Base-by-base conservation (phyloP, 176 grass and related monocot genomes). In the Oryza coarctata region DNA sequence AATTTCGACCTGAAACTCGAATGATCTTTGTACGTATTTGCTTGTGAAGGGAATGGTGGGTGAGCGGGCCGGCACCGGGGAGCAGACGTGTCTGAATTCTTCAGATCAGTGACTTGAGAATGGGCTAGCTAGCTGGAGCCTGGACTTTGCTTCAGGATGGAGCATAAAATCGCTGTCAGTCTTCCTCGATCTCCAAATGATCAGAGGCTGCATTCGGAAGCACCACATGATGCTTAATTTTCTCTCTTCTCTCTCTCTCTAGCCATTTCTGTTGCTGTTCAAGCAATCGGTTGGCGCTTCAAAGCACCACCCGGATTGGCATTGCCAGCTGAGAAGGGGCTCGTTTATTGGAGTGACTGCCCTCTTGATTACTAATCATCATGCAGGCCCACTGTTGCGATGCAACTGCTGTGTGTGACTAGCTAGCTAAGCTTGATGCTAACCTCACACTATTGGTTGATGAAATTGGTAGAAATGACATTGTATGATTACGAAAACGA, bases 291-390 rank as follows among this genome's bases (percentile, higher is more conserved):
- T 79, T 90, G 84, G 84, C 68, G 67, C 62, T 28, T 90, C 88
- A 90, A 83, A 83, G 86, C 88, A 82, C 67, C 79, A 9, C 35
- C 20, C 79, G 86, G 79, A 23, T 40, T 68, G 63, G n/a, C 12
- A 76, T 33, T 31, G 65, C 83, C 45, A 86, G 66, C 57, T 73
- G 20, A 75, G 22, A 60, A 25, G n/a, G 2, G 1, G 49, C 10
- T 77, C 12, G 65, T 85, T 57, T 78, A 45, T 64, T 72, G n/a
- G 35, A 35, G 65, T 63, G 44, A 28, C 36, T 30, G 36, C 83
- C 68, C 17, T 40, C 63, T 52, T 69, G 50, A 20, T 55, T 55
- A 55, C 7, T n/a, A 76, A 73, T 74, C 78, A 75, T 65, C 14
- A 7, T 73, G 78, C 85, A 90, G 63, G 29, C 62, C 70, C 52